Percentiles rank a stretch among this genome's conserved stretches.
Conservation (phyloP, 345 rosid species). For the Odontarrhena argentea region DNA sequence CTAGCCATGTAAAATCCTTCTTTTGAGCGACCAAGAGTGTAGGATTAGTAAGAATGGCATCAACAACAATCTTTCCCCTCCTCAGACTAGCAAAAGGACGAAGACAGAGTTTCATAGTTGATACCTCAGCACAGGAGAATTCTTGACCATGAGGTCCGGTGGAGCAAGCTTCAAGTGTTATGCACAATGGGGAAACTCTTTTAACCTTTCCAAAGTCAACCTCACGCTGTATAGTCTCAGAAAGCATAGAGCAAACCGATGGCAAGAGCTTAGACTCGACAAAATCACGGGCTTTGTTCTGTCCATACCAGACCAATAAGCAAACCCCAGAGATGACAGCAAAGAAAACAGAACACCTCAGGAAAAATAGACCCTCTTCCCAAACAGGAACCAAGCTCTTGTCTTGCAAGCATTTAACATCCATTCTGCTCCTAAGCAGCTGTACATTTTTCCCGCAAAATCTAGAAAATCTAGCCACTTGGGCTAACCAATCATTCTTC, state of each 20-base stretch:
- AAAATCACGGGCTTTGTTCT: constrained; percentile 66
- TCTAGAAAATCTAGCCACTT: constrained; percentile 61
- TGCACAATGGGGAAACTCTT: constrained; percentile 78
- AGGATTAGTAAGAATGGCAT: constrained; percentile 79
- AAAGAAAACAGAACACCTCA: constrained; percentile 73
- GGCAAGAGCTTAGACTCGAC: constrained; percentile 84
- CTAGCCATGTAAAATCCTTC: constrained; percentile 91
- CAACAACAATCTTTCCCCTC: constrained; percentile 84
- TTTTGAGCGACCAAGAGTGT: constrained; percentile 72
- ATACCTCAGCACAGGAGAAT: constrained; percentile 90
- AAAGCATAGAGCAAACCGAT: constrained; percentile 73
- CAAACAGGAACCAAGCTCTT: constrained; percentile 62
- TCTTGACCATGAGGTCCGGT: constrained; percentile 79
- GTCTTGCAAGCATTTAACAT: constrained; percentile 60
- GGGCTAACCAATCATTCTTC: constrained; percentile 66
- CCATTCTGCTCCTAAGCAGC: constrained; percentile 54
- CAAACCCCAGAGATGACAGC: constrained; percentile 84
- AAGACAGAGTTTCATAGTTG: constrained; percentile 74
- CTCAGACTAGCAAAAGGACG: constrained; percentile 88
- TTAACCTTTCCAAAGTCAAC: constrained; percentile 80
- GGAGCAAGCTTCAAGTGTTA: constrained; percentile 79
- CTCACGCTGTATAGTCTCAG: constrained; percentile 79
- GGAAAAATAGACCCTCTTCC: constrained; percentile 75
- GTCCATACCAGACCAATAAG: constrained; percentile 89
- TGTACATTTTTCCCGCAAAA: constrained; percentile 71